phyloP scores from a whole-genome alignment of 1,139 yeast species.

The Lodderomyces margitis region DNA sequence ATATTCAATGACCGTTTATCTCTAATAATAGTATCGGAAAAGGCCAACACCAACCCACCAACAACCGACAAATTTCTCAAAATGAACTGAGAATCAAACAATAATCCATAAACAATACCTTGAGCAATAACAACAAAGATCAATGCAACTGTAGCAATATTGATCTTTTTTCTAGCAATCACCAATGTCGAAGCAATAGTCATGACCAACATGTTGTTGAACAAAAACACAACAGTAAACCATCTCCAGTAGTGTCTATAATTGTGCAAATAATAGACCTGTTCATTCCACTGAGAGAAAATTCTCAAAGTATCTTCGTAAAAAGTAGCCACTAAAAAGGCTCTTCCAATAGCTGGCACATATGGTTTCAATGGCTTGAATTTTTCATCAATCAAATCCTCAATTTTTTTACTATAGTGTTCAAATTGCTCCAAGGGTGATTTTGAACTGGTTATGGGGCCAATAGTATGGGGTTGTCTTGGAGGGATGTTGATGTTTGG shows the following conservation, averaged over 20 bases:
- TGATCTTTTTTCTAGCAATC: constrained; percentile 67
- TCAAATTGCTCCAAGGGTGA: constrained; percentile 44
- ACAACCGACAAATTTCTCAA: constrained; percentile 86
- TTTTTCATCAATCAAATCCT: constrained; percentile 46
- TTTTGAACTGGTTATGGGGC: constrained; percentile 25
- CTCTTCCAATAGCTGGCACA: constrained; percentile 84
- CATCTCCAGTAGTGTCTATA: constrained; percentile 80
- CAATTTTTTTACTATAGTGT: constrained; percentile 42
- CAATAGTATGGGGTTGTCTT: constrained; percentile 19
- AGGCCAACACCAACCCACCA: constrained; percentile 88
- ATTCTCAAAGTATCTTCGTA: constrained; percentile 88
- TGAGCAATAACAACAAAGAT: constrained; percentile 75
- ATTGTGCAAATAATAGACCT: constrained; percentile 77
- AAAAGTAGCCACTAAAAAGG: constrained; percentile 90
- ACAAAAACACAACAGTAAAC: constrained; percentile 69
- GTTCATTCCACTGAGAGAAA: constrained; percentile 87
- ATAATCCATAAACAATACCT: constrained; percentile 86
- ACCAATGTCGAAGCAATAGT: constrained; percentile 67
- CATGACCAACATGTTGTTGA: constrained; percentile 70
- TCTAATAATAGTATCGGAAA: constrained; percentile 84
- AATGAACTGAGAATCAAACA: constrained; percentile 78
- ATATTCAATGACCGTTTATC: constrained; percentile 68
- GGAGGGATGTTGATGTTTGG: constrained; percentile 10
- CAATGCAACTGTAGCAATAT: constrained; percentile 70
- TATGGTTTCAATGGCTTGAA: constrained; percentile 61